phyloP scores from a whole-genome alignment of 2,329 filamentous ascomycete genomes.

The Akanthomyces lecanii region DNA sequence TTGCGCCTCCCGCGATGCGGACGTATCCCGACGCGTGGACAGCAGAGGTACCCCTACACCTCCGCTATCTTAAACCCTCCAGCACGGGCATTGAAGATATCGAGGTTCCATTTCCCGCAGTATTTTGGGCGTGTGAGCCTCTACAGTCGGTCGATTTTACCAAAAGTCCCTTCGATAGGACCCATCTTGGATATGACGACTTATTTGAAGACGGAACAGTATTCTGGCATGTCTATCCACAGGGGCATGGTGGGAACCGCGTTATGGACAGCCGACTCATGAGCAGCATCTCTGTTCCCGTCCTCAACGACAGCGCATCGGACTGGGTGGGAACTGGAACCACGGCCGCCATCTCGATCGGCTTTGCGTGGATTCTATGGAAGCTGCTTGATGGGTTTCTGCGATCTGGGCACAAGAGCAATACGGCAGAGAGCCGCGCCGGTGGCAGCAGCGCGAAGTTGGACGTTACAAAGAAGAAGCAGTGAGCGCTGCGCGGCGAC shows the following conservation, averaged over 20 bases:
- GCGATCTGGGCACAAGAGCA: slow-evolving; percentile 17
- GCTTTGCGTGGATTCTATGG: slow-evolving; percentile 67
- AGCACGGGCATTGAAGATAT: slow-evolving; percentile 49
- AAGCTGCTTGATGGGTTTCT: slow-evolving; percentile 42
- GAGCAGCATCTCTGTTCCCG: slow-evolving; percentile 59
- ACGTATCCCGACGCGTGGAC: slow-evolving; percentile 50
- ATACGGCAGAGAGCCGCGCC: background rate
- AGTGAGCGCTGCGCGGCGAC: slow-evolving; percentile 16
- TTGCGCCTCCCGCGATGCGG: slow-evolving; percentile 50
- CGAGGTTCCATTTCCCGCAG: slow-evolving; percentile 70
- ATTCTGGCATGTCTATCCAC: slow-evolving; percentile 73
- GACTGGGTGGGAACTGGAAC: slow-evolving; percentile 53
- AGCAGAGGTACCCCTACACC: slow-evolving; percentile 72
- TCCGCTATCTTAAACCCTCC: slow-evolving; percentile 72
- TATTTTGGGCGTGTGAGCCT: slow-evolving; percentile 86
- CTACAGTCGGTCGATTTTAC: slow-evolving; percentile 63
- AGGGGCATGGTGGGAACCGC: slow-evolving; percentile 25
- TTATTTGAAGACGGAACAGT: slow-evolving; percentile 72
- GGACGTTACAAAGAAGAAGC: slow-evolving; percentile 23
- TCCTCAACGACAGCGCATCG: slow-evolving; percentile 52
- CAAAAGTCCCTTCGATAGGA: slow-evolving; percentile 78
- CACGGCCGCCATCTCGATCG: slow-evolving; percentile 53
- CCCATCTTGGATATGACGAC: slow-evolving; percentile 80
- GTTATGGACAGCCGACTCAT: slow-evolving; percentile 37
- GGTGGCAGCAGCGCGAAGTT: background rate